Evolutionary conservation across 129 eudicot species (phyloP), one percentile per base, ranked within the genome.

Genomic region (Flaveria robusta): DNA sequence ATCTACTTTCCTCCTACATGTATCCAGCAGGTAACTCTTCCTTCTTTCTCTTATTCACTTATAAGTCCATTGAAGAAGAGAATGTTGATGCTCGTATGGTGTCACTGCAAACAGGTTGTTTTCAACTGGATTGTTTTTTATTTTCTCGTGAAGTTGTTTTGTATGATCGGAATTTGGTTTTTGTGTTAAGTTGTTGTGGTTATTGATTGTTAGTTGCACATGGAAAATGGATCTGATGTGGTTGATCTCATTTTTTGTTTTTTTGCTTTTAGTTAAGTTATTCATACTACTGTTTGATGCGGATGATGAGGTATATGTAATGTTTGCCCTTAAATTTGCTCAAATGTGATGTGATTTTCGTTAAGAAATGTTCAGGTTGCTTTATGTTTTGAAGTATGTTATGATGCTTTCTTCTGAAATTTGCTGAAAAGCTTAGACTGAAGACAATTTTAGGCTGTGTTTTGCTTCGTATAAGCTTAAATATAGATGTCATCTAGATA

Each of bases 1-100:
- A 91, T 94, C 81, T 94, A 94, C 88, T 88, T 91, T 59, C 98
- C 98, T 72, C 98, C 98, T 68, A 87, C 98, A 68, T 94, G 97
- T 82, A 86, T 94, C 51, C 91, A 88, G 56, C 98, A 94, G 98
- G 98, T 94, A 68, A 50, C 9, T n/a, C n/a, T n/a, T 42, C 19
- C 77, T 72, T 18, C 18, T 29, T 27, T 1, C 2, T 18, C 45
- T 27, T 72, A 50, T 72, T 10, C 34, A 3, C n/a, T 56, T n/a
- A 72, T 72, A 7, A 55, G 55, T 13, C 15, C 67, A 39, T 54
- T 51, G 39, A 72, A 72, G 39, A 34, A 5, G 39, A 34, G 4
- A 0, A 34, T 12, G 5, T 16, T 51, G 22, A 8, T 14, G 66
- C 5, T 72, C 13, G 37, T 20, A 72, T 34, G 51, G 69, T 24